Percentiles rank a stretch among this genome's conserved stretches.
phyloP scores from a whole-genome alignment of 1,284 basidiomycete species.

The Cerioporus squamosus region DNA sequence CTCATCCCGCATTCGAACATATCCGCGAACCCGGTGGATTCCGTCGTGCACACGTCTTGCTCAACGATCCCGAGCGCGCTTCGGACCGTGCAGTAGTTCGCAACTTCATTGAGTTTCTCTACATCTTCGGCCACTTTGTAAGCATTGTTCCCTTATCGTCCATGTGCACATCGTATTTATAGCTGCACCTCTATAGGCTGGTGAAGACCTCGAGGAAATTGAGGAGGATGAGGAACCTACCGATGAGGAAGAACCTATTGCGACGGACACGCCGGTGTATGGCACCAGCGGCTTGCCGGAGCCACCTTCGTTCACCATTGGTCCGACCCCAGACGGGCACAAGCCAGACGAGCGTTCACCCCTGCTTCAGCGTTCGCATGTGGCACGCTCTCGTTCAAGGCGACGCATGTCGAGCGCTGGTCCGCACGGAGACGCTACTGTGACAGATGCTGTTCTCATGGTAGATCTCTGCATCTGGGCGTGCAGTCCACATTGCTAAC shows the following conservation, averaged over 20 bases:
- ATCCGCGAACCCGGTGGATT: conserved; percentile 96
- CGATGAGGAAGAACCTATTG: conserved; percentile 30
- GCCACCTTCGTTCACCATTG: conserved; percentile 21
- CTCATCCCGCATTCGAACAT: conserved; percentile 81
- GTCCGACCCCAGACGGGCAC: conserved; percentile 26
- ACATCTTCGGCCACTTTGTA: conserved; percentile 93
- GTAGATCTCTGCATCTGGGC: conserved; percentile 46
- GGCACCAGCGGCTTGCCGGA: conserved; percentile 6
- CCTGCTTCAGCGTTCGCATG: conserved; percentile 25
- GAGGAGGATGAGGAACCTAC: conserved; percentile 56
- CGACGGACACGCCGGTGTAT: conserved; percentile 18
- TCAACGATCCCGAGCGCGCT: conserved; percentile 67
- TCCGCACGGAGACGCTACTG: conserved; percentile 81
- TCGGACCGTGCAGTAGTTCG: conserved; percentile 69
- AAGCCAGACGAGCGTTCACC: conserved; percentile 37
- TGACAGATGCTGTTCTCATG: conserved; percentile 91
- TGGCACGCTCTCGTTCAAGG: conserved; percentile 45
- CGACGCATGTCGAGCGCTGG: conserved; percentile 55
- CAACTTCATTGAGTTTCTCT: conserved; percentile 93
- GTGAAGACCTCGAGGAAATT: conserved; percentile 93
- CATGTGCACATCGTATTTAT: background rate
- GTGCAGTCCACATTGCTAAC: background rate
- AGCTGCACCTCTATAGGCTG: conserved; percentile 59
- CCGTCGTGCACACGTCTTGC: conserved; percentile 82
- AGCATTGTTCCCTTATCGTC: conserved; percentile 38